Evolutionary conservation across 2,329 filamentous ascomycete species (phyloP), one percentile per base, ranked within the genome.

Genomic region (Ascochyta rabiei): DNA sequence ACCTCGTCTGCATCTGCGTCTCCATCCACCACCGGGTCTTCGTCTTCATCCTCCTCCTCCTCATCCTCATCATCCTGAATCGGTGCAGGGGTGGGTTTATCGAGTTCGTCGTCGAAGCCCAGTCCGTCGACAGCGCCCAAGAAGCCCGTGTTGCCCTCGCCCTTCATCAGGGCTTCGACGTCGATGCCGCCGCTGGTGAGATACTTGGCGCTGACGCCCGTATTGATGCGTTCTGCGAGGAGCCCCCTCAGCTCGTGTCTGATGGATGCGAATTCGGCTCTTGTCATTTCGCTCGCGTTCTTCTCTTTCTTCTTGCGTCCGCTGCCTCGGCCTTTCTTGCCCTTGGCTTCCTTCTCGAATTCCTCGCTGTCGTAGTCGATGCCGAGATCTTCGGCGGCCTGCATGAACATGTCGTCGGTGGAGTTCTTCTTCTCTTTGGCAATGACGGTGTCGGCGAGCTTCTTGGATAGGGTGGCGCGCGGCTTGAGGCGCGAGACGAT

Each of bases 331-430:
- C 80, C 79, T 18, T 72, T 64, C 0, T 89, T 82, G 6, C 86
- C 85, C 7, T 77, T 78, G 1, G 81, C 82, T 61, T 89, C 80
- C 12, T 64, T 64, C 38, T 84, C 89, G 58, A 96, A 88, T 40
- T 96, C 91, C 31, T 96, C 92, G 56, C 86, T 89, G 70, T 98
- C 92, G 71, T 96, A 96, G 47, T 97, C 93, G 0, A 98, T 90
- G 0, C 95, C 95, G 0, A 99, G 81, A 61, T 98, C 93, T 53
- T 97, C 92, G 0, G 95, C 95, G 0, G 92, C 93, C 42, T 85
- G 85, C 38, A 86, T 86, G 65, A 98, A 80, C 86, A 93, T 95
- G 51, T 91, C 86, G 62, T 96, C 90, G 64, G 96, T 90, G 67
- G 89, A 89, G 50, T 85, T 86, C 9, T 88, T 86, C 76, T 93